Evolutionary conservation across 2,329 filamentous ascomycete genomes (phyloP).

Genomic region (Paracoccidioides lutzii): DNA sequence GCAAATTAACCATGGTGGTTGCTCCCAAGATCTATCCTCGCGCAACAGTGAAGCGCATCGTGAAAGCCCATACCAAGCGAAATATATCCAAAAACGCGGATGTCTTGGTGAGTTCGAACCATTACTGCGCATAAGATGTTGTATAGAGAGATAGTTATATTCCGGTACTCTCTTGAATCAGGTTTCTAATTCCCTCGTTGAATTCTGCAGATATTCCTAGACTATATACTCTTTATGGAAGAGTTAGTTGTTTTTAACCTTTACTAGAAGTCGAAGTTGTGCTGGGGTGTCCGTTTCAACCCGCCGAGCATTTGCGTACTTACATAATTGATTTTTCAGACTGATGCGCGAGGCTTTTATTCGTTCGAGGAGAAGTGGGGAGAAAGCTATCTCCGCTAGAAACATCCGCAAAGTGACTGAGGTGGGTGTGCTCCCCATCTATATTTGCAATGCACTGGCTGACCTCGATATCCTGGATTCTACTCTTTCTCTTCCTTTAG

Average conservation of each 20-base stretch:
- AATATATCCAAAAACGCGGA: constrained; percentile 76
- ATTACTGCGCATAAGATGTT: background rate
- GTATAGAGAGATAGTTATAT: background rate
- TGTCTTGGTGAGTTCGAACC: constrained; percentile 50
- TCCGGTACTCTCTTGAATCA: background rate
- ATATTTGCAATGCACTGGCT: background rate
- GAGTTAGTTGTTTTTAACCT: constrained; percentile 33
- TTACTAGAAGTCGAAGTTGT: background rate
- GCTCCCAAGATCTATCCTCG: constrained; percentile 70
- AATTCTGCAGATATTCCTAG: constrained; percentile 58
- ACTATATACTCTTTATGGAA: constrained; percentile 71
- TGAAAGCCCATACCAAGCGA: constrained; percentile 76
- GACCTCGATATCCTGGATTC: background rate
- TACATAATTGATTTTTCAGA: constrained; percentile 30
- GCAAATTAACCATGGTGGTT: constrained; percentile 39
- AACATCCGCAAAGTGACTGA: constrained; percentile 66
- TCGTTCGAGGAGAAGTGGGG: constrained; percentile 58
- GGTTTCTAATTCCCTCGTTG: background rate
- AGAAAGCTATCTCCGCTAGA: constrained; percentile 59
- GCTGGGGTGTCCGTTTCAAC: background rate
- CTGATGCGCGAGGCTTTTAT: constrained; percentile 70
- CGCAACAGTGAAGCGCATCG: constrained; percentile 72
- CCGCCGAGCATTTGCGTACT: background rate
- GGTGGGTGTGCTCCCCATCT: constrained; percentile 34
- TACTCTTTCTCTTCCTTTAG: constrained; percentile 26